Base-by-base conservation (phyloP, 23 red algal genomes). In the Chondrus crispus region DNA sequence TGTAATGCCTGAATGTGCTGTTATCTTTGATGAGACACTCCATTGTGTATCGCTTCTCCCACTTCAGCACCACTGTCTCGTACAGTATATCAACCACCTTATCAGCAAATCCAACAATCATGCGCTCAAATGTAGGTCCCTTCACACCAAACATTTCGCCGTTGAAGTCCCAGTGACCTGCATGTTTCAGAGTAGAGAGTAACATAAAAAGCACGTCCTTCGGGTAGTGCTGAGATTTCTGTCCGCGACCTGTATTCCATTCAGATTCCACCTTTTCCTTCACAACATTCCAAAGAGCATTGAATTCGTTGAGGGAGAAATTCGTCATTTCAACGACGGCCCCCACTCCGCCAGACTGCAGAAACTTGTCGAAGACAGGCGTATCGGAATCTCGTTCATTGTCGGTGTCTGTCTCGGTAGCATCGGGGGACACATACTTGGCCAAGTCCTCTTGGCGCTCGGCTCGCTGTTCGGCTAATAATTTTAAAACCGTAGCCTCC, bases 181-280 rank as follows among this genome's bases (percentile, higher is more conserved):
- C 40, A 45, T 54, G 77, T 54, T 50, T 82, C 5, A 82, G 36
- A 8, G 30, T 26, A 6, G 77, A 54, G 4, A 82, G 45, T n/a
- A 54, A 10, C 77, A 82, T 82, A 54, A 82, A 82, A 29, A 82
- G 38, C 4, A 53, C 46, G 30, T 82, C 77, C 51, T 82, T 82
- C 5, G 6, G 6, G 4, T 82, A 54, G 51, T 54, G 39, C 4
- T 44, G 39, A 30, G 6, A 54, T 82, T 82, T 82, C 57, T 72
- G 14, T 29, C 66, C 66, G 14, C 66, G 19, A 14, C 66, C 66
- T 18, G 28, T 29, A 13, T 29, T n/a, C 19, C 19, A 72, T 20
- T 13, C 32, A 13, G 12, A 14, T 13, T 18, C 32, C 32, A 72
- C 66, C 32, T 18, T 72, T 14, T 72, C 28, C 32, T 30, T 12